Evolutionary conservation across 495 filamentous ascomycete genomes (phyloP).

Genomic region (Massariosphaeria phaeospora): DNA sequence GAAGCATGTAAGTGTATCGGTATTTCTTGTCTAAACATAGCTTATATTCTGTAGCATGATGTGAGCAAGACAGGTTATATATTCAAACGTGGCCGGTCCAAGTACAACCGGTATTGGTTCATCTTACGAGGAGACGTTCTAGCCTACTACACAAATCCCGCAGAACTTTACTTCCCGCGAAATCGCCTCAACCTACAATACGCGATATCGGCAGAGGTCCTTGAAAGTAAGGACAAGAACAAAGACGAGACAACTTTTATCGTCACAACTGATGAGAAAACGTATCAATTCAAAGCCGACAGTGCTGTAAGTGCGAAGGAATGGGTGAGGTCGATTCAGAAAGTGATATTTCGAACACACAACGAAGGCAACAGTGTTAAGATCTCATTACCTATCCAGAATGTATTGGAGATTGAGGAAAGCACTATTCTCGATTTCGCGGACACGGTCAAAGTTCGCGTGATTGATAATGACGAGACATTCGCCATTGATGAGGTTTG

Average conservation of each 20-base stretch:
- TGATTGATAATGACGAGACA: slow-evolving; percentile 87
- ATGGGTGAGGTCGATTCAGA: slow-evolving; percentile 92
- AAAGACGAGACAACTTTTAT: slow-evolving; percentile 68
- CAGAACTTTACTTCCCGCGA: slow-evolving; percentile 84
- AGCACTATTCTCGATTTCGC: slow-evolving; percentile 87
- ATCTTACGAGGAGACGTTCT: slow-evolving; percentile 90
- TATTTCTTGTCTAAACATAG: not conserved
- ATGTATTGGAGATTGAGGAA: slow-evolving; percentile 89
- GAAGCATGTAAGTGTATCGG: slow-evolving; percentile 59
- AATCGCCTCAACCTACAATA: slow-evolving; percentile 91
- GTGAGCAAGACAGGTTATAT: slow-evolving; percentile 85
- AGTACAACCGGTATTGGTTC: slow-evolving; percentile 95
- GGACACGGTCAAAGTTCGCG: slow-evolving; percentile 88
- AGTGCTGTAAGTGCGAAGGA: slow-evolving; percentile 85
- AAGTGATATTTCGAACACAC: slow-evolving; percentile 90
- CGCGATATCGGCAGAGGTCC: slow-evolving; percentile 74
- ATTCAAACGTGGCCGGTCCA: slow-evolving; percentile 81
- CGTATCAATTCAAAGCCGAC: slow-evolving; percentile 85
- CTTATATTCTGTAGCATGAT: slow-evolving; percentile 53
- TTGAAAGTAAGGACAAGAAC: slow-evolving; percentile 62
- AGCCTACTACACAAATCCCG: slow-evolving; percentile 82
- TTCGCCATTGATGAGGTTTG: slow-evolving; percentile 91
- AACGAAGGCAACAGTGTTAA: slow-evolving; percentile 98
- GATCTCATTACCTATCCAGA: slow-evolving; percentile 82
- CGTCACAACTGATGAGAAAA: slow-evolving; percentile 75